These are phyloP conservation scores for Olyra latifolia DNA, from an alignment of 176 grass and related monocot species.

Conservation along the genomic window DNA sequence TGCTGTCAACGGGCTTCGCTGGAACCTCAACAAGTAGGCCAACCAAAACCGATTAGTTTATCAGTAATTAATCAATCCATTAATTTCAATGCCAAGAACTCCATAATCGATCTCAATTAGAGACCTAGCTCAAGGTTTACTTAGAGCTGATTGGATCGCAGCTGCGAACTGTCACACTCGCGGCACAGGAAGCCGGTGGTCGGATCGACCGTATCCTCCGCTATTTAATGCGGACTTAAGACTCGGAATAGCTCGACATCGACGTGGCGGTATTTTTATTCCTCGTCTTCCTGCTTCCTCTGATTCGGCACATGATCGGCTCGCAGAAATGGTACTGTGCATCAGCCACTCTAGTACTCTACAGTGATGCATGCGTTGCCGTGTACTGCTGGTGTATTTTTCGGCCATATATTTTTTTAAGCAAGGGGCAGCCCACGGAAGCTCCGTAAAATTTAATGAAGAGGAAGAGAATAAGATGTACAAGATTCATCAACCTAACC, in stretches of 20 bases:
- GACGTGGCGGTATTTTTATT: not conserved
- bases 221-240: not conserved
- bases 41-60: conserved; percentile 21
- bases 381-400: too few species aligned
- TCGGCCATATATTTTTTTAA: too few species aligned
- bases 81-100: too few species aligned
- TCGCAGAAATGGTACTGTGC: not conserved
- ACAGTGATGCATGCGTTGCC: not conserved
- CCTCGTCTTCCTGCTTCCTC: not conserved
- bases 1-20: conserved; percentile 40
- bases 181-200: conserved; percentile 1
- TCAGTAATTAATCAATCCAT: not conserved
- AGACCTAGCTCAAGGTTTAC: not conserved
- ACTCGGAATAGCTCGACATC: not conserved
- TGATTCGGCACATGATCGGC: not conserved
- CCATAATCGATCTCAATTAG: not conserved
- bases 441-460: too few species aligned
- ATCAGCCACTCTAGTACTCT: not conserved
- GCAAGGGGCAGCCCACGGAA: too few species aligned
- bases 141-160: conserved; percentile 1
- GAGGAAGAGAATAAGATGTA: too few species aligned
- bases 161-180: conserved; percentile 23
- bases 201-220: not conserved
- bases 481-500: too few species aligned
- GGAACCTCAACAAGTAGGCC: conserved; percentile 43